Base-by-base conservation (phyloP, 108 stramenopile genomes). In the Cyclostephanos tholiformis region DNA sequence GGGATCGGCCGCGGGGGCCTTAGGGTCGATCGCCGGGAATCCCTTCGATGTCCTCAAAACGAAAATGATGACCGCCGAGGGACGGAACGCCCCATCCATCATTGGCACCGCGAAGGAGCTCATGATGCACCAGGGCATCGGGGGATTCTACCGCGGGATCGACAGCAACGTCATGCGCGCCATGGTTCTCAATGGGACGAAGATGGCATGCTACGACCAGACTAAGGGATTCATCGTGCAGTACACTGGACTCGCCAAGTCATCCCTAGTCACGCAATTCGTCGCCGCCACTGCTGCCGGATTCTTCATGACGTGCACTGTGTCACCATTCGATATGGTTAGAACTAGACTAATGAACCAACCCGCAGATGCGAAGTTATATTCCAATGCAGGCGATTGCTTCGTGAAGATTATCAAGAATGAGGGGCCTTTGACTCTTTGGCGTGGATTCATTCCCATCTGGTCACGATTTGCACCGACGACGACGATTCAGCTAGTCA, bases 291-390 rank as follows among this genome's bases (percentile, higher is more conserved):
- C 89, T 30, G 79, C 85, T 51, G 96, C 96, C 22, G 96, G 96
- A 39, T 97, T 97, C 71, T 97, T 97, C 88, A 97, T 97, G 96
- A 94, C 96, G 32, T 88, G 87, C 68, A 95, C 94, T 16, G 96
- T 97, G 20, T 75, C 86, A 64, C 96, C 96, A 1, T 97, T 95
- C 69, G 96, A 97, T 65, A 93, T 93, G 90, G 76, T 95, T 27
- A 88, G 96, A 63, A 97, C 96, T 10, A 82, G 87, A 52, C 74
- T 97, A 25, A 97, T 97, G 96, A 97, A 97, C 72, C 96, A 97
- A 69, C 96, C 96, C 65, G 72, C 94, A 17, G 91, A 95, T 79
- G 87, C 88, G 41, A 95, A 93, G 75, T 80, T 97, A 26, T 95
- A 95, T 85, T 85, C 74, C 57, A 90, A 90, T 72, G 90, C 90